These are phyloP conservation scores for Novakomyces olei DNA, from an alignment of 805 yeast species.

Conservation along the genomic window DNA sequence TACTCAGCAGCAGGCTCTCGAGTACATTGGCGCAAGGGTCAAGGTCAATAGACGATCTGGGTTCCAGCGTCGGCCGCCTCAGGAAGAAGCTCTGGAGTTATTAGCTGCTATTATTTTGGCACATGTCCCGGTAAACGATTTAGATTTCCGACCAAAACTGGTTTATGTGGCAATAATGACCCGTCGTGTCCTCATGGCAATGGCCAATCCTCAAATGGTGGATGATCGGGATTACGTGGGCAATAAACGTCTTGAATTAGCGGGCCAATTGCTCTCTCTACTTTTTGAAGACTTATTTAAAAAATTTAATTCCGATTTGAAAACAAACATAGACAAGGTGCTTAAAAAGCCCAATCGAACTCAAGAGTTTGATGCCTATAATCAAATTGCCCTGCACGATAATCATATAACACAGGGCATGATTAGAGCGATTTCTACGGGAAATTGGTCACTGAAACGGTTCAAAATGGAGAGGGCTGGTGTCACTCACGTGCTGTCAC, in stretches of 20 bases:
- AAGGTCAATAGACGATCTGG: slow-evolving; percentile 77
- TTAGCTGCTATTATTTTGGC: slow-evolving; percentile 68
- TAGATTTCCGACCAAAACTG: slow-evolving; percentile 86
- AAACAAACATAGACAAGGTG: slow-evolving; percentile 81
- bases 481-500: slow-evolving; percentile 84
- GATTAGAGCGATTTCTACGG: slow-evolving; percentile 92
- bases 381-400: slow-evolving; percentile 75
- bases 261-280: slow-evolving; percentile 90
- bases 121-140: slow-evolving; percentile 63
- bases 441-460: slow-evolving; percentile 96
- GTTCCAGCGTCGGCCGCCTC: slow-evolving; percentile 50
- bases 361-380: slow-evolving; percentile 79
- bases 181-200: slow-evolving; percentile 84
- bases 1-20: slow-evolving; percentile 85
- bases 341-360: slow-evolving; percentile 86
- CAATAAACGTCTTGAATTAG: slow-evolving; percentile 86
- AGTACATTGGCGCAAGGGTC: slow-evolving; percentile 74
- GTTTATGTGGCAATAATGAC: slow-evolving; percentile 90
- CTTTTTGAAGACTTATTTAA: slow-evolving; percentile 92
- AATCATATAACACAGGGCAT: slow-evolving; percentile 84
- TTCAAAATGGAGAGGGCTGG: slow-evolving; percentile 99
- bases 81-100: slow-evolving; percentile 90
- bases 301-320: slow-evolving; percentile 85
- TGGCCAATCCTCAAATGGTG: slow-evolving; percentile 84
- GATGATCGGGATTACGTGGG: slow-evolving; percentile 98